A percentile compares a stretch with the other conserved stretches of the same genome.
Conservation (phyloP, 1,284 basidiomycete genomes). For the Puccinia polysora region DNA sequence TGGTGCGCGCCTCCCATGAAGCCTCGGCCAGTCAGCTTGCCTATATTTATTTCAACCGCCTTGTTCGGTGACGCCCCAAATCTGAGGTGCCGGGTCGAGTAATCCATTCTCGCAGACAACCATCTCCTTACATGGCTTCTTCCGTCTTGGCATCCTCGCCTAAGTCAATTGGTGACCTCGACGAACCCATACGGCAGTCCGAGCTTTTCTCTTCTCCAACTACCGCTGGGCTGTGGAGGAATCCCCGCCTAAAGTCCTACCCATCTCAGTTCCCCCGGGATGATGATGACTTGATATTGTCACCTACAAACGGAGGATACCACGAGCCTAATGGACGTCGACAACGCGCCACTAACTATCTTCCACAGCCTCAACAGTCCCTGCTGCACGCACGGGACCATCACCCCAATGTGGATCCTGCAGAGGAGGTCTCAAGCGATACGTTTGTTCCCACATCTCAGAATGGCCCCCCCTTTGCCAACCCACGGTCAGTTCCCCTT, state of each 20-base stretch:
- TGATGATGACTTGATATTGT: background rate
- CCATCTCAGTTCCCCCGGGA: background rate
- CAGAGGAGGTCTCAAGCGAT: background rate
- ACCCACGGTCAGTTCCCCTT: background rate
- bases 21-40: too few relatives aligned
- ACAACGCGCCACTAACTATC: background rate
- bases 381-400: background rate
- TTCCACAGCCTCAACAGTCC: background rate
- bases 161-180: background rate
- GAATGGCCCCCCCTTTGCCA: background rate
- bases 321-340: background rate
- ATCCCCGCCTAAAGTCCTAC: background rate
- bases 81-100: too few relatives aligned
- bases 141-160: conserved; percentile 9
- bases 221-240: background rate
- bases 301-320: background rate
- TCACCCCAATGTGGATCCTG: too few relatives aligned
- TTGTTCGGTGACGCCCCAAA: background rate
- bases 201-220: background rate
- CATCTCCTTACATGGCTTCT: background rate
- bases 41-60: too few relatives aligned
- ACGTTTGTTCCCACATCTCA: background rate
- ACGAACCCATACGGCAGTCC: background rate
- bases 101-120: background rate
- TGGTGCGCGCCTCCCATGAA: too few relatives aligned